phyloP scores from a whole-genome alignment of 1,139 yeast species.

The Pichia terricola region DNA sequence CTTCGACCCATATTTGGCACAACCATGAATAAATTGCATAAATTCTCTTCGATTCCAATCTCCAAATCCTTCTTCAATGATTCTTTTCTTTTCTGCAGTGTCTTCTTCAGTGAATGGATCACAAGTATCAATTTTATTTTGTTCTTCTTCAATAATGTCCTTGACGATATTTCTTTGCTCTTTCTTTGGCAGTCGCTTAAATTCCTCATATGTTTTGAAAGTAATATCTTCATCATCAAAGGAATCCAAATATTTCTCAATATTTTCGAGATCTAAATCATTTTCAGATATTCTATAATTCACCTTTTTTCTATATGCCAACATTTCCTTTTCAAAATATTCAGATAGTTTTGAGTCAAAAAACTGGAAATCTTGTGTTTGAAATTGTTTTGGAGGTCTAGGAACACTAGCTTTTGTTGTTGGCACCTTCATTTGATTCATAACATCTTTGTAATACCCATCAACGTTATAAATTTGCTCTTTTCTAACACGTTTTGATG shows the following conservation, averaged over 20 bases:
- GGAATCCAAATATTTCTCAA: slow-evolving; percentile 34
- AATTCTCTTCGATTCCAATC: slow-evolving; percentile 87
- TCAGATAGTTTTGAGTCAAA: slow-evolving; percentile 58
- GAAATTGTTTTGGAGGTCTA: slow-evolving; percentile 62
- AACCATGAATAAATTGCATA: slow-evolving; percentile 70
- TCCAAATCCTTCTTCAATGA: slow-evolving; percentile 59
- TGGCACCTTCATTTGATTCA: slow-evolving; percentile 34
- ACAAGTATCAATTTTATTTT: slow-evolving; percentile 58
- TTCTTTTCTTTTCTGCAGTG: slow-evolving; percentile 46
- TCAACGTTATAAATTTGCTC: slow-evolving; percentile 84
- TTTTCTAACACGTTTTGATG: slow-evolving; percentile 81
- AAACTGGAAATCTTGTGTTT: slow-evolving; percentile 83
- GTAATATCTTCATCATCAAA: neutral
- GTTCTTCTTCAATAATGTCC: slow-evolving; percentile 42
- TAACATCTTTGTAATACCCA: slow-evolving; percentile 75
- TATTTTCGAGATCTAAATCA: slow-evolving; percentile 29
- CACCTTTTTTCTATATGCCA: slow-evolving; percentile 62
- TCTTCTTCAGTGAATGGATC: slow-evolving; percentile 75
- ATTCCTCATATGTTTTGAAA: slow-evolving; percentile 33
- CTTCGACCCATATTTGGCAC: slow-evolving; percentile 72
- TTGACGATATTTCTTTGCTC: slow-evolving; percentile 30
- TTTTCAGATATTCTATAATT: slow-evolving; percentile 55
- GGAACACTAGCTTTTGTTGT: slow-evolving; percentile 41
- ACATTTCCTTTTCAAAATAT: slow-evolving; percentile 68
- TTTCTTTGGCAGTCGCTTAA: slow-evolving; percentile 29